phyloP scores from a whole-genome alignment of 345 rosid species.

The Ceriops decandra region DNA sequence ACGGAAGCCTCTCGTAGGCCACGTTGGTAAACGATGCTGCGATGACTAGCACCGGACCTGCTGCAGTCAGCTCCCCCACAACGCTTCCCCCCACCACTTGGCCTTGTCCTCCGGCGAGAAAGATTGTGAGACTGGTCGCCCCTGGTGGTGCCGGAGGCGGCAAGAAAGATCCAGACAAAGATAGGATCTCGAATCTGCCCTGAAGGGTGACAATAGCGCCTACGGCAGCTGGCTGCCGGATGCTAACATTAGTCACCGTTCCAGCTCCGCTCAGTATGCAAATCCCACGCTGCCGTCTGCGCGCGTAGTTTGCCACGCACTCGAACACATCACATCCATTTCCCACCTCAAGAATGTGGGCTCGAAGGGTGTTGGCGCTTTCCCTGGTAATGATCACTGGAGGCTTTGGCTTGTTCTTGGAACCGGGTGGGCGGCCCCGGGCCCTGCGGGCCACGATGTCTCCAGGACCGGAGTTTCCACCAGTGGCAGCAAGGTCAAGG shows the following conservation, averaged over 20 bases:
- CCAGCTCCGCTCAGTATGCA: conserved; percentile 87
- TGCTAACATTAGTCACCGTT: conserved; percentile 82
- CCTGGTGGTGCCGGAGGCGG: conserved; percentile 98
- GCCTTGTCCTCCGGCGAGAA: conserved; percentile 84
- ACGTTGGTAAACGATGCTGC: conserved; percentile 92
- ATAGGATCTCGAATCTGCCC: conserved; percentile 90
- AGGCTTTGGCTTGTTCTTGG: conserved; percentile 87
- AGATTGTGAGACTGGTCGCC: conserved; percentile 83
- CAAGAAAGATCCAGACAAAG: conserved; percentile 81
- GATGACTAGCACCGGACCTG: conserved; percentile 90
- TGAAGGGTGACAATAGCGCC: conserved; percentile 77
- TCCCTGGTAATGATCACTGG: conserved; percentile 92
- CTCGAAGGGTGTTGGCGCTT: conserved; percentile 93
- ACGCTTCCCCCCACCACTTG: conserved; percentile 95
- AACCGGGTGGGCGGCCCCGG: conserved; percentile 89
- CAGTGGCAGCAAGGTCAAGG: conserved; percentile 43
- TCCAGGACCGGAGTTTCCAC: conserved; percentile 26
- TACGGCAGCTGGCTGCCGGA: conserved; percentile 80
- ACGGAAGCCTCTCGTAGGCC: conserved; percentile 86
- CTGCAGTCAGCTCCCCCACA: conserved; percentile 85
- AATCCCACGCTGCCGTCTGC: conserved; percentile 86
- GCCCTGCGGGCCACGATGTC: conserved; percentile 61
- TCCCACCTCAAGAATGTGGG: conserved; percentile 92
- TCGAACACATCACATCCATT: conserved; percentile 89
- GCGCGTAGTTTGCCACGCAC: conserved; percentile 79